Evolutionary conservation across 805 yeast genomes (phyloP).

Genomic region (Kluyveromyces aestuarii): DNA sequence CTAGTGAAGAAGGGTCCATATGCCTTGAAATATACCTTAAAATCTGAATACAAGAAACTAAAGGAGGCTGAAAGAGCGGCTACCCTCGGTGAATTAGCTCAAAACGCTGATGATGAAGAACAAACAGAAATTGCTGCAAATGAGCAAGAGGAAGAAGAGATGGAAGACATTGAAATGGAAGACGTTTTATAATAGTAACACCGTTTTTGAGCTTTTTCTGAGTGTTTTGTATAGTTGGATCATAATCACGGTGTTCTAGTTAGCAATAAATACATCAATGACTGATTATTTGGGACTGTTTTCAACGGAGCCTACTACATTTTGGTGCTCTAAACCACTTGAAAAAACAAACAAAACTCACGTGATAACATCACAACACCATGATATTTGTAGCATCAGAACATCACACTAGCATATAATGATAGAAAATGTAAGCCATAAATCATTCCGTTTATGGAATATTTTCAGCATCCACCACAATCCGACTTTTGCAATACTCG

Average conservation of each 20-base stretch:
- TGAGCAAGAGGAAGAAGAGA: conserved; percentile 46
- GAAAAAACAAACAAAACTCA: neutral
- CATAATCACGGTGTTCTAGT: too few relatives aligned
- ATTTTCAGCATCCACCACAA: neutral
- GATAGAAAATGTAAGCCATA: neutral
- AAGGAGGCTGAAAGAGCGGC: conserved; percentile 69
- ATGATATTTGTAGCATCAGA: too few relatives aligned
- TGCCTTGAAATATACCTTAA: conserved; percentile 81
- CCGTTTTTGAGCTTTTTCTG: neutral
- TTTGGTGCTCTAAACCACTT: too few relatives aligned
- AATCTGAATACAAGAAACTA: conserved; percentile 79
- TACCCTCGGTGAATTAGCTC: conserved; percentile 43
- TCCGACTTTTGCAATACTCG: neutral
- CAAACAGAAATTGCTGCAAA: conserved; percentile 30
- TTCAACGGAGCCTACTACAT: neutral
- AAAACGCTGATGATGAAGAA: conserved; percentile 38
- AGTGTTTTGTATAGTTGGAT: neutral
- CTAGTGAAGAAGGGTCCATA: conserved; percentile 93
- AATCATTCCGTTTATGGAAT: neutral
- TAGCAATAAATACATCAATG: neutral
- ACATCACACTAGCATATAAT: neutral
- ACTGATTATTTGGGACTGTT: neutral
- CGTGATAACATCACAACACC: neutral
- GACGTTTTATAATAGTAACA: conserved; percentile 41
- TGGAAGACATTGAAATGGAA: conserved; percentile 66